Percentiles rank a stretch among this genome's conserved stretches.
Conservation (phyloP, 345 rosid species). For the Brassica rapa region DNA sequence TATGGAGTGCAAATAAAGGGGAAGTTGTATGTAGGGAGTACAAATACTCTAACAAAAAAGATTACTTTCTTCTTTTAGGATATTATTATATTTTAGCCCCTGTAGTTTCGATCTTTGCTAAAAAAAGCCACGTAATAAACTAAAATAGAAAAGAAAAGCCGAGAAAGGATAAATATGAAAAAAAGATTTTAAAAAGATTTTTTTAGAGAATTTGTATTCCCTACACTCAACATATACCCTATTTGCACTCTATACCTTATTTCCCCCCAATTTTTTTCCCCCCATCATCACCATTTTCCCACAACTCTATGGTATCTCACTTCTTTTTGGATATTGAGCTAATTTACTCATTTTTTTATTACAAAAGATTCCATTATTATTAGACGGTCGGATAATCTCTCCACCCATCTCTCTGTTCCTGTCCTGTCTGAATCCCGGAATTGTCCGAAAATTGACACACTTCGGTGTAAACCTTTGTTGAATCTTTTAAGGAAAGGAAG, state of each 20-base stretch:
- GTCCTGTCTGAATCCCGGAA: slow-evolving; percentile 6
- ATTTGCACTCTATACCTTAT: too few relatives aligned
- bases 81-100: slow-evolving; percentile 34
- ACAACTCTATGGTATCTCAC: too few relatives aligned
- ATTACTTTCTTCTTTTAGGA: slow-evolving; percentile 31
- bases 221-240: too few relatives aligned
- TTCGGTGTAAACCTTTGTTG: not conserved
- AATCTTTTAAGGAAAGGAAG: not conserved
- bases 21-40: too few relatives aligned
- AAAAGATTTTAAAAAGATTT: not conserved
- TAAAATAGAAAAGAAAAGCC: slow-evolving; percentile 18
- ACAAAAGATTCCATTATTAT: slow-evolving; percentile 38
- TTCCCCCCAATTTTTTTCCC: too few relatives aligned
- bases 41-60: too few relatives aligned
- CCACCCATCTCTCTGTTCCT: slow-evolving; percentile 18
- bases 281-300: too few relatives aligned
- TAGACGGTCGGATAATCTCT: not conserved
- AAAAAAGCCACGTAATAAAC: not conserved
- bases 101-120: not conserved
- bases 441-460: not conserved
- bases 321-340: too few relatives aligned
- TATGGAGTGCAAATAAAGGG: too few relatives aligned
- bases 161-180: slow-evolving; percentile 27
- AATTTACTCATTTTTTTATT: too few relatives aligned
- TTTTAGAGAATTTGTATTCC: too few relatives aligned